Conservation (phyloP, 768 basidiomycete genomes). For the Lenzites betulinus region DNA sequence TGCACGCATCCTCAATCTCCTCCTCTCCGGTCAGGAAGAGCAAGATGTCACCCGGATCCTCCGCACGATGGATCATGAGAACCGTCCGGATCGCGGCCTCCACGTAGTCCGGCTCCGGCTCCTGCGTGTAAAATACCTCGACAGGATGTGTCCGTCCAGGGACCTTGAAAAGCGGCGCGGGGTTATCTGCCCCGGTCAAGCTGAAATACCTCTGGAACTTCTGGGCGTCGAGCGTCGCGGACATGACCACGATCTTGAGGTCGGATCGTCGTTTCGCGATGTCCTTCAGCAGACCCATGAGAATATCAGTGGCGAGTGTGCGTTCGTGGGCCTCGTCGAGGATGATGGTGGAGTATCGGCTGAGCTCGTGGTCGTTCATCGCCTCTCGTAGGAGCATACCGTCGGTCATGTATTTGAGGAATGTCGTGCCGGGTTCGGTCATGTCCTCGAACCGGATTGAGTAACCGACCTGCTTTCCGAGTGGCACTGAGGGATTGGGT, state of each 20-base stretch:
- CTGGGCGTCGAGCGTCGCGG: slow-evolving; percentile 92
- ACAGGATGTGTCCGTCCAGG: slow-evolving; percentile 72
- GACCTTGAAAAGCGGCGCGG: slow-evolving; percentile 33
- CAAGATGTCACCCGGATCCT: slow-evolving; percentile 90
- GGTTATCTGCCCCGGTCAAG: slow-evolving; percentile 18
- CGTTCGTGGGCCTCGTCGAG: slow-evolving; percentile 99
- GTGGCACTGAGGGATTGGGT: slow-evolving; percentile 57
- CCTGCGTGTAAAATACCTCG: slow-evolving; percentile 92
- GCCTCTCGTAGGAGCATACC: slow-evolving; percentile 99
- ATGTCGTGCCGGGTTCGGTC: slow-evolving; percentile 87
- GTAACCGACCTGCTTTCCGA: slow-evolving; percentile 96
- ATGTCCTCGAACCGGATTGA: slow-evolving; percentile 98
- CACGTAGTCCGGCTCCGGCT: slow-evolving; percentile 93
- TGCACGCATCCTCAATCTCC: slow-evolving; percentile 95
- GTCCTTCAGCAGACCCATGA: slow-evolving; percentile 93
- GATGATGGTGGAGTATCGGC: slow-evolving; percentile 95
- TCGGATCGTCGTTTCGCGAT: slow-evolving; percentile 81
- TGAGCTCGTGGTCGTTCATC: slow-evolving; percentile 91
- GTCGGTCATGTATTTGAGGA: slow-evolving; percentile 99
- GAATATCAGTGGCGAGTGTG: slow-evolving; percentile 95
- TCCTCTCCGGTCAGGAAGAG: slow-evolving; percentile 98
- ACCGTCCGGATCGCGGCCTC: slow-evolving; percentile 97
- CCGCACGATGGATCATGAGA: slow-evolving; percentile 95
- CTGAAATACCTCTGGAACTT: slow-evolving; percentile 97
- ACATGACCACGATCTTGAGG: slow-evolving; percentile 98